Evolutionary conservation across 805 yeast genomes (phyloP).

Genomic region (Starmerella cellae): DNA sequence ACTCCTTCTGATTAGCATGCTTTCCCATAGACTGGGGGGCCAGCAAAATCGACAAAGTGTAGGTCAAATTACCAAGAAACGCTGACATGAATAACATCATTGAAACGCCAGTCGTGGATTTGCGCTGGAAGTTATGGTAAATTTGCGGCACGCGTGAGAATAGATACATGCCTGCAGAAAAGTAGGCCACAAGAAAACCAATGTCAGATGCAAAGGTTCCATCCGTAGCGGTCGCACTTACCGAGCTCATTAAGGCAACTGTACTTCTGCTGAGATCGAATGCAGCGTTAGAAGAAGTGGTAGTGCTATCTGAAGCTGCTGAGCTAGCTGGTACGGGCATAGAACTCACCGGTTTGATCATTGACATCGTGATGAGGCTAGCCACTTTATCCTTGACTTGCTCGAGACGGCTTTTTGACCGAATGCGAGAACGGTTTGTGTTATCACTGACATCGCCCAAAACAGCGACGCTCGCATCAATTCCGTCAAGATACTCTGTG

Average conservation of each 20-base stretch:
- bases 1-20: slow-evolving; percentile 29
- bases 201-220: slow-evolving; percentile 13
- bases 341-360: background rate
- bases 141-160: slow-evolving; percentile 77
- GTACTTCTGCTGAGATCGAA: too few relatives aligned
- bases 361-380: background rate
- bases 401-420: background rate
- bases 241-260: too few relatives aligned
- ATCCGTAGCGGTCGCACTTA: background rate
- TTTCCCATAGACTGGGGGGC: slow-evolving; percentile 35
- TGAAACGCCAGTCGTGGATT: slow-evolving; percentile 78
- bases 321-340: background rate
- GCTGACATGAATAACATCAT: slow-evolving; percentile 71
- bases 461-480: background rate
- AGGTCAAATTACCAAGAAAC: slow-evolving; percentile 60
- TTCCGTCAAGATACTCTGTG: slow-evolving; percentile 1
- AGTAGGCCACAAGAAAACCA: slow-evolving; percentile 56
- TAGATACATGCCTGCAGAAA: slow-evolving; percentile 61
- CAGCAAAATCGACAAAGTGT: slow-evolving; percentile 61
- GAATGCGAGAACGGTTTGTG: slow-evolving; percentile 6
- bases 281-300: background rate
- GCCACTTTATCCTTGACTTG: background rate
- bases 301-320: background rate
- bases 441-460: slow-evolving; percentile 3
- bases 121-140: slow-evolving; percentile 56